Evolutionary conservation across 208 protist species (phyloP).

Genomic region (Wallacemonas collosoma): DNA sequence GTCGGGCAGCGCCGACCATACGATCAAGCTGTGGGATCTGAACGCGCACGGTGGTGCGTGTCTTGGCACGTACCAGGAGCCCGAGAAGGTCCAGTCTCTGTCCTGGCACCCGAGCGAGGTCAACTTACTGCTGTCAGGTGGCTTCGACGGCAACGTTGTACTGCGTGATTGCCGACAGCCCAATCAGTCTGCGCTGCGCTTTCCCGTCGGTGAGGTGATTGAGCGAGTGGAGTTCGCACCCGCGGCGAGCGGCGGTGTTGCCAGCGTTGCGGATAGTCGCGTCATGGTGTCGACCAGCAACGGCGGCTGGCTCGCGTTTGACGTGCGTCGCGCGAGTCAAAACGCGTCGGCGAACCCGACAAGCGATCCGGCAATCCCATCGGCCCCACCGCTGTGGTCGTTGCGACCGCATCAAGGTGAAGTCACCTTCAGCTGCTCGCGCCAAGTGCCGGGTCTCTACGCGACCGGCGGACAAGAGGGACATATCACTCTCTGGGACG

Average conservation of each 20-base stretch:
- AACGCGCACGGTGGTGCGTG: constrained; percentile 56
- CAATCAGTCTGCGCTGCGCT: constrained; percentile 57
- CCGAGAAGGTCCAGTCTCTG: constrained; percentile 92
- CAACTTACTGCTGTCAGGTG: constrained; percentile 85
- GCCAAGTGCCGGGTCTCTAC: constrained; percentile 72
- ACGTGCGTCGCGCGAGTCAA: constrained; percentile 56
- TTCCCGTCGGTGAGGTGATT: constrained; percentile 48
- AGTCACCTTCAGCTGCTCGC: constrained; percentile 76
- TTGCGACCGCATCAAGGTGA: constrained; percentile 71
- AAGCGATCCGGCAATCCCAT: constrained; percentile 20
- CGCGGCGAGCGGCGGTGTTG: constrained; percentile 10
- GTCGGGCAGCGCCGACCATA: constrained; percentile 94
- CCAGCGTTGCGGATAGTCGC: constrained; percentile 18
- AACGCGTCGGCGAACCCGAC: constrained; percentile 19
- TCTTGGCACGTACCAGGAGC: constrained; percentile 91
- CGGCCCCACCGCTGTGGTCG: constrained; percentile 42
- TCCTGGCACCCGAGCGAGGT: constrained; percentile 88
- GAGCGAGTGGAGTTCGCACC: constrained; percentile 80
- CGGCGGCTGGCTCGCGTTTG: constrained; percentile 71
- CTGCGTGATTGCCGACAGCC: constrained; percentile 86
- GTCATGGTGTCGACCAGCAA: constrained; percentile 75
- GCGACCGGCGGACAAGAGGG: constrained; percentile 91
- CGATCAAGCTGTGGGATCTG: constrained; percentile 97
- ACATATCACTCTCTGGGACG: constrained; percentile 87
- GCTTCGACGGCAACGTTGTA: constrained; percentile 74